A percentile compares a stretch with the other conserved stretches of the same genome.
These are phyloP conservation scores for Penicillium turbatum DNA, from an alignment of 495 filamentous ascomycete species.

Conservation along the genomic window DNA sequence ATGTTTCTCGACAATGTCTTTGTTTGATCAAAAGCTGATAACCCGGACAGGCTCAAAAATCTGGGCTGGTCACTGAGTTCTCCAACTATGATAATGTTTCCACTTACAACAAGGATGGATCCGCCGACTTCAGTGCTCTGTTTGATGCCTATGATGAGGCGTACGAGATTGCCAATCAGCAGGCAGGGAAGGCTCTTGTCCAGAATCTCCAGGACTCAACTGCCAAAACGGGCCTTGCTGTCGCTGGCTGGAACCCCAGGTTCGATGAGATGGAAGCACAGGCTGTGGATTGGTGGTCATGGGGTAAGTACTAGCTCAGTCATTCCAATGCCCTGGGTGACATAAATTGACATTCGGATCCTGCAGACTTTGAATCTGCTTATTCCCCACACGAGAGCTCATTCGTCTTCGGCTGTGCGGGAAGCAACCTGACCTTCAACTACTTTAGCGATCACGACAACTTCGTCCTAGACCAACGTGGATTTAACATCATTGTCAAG, in stretches of 20 bases:
- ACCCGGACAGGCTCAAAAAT: conserved; percentile 53
- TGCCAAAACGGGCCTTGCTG: conserved; percentile 53
- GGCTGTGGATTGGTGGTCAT: conserved; percentile 62
- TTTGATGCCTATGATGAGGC: conserved; percentile 51
- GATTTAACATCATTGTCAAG: conserved; percentile 60
- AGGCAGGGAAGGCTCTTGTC: conserved; percentile 54
- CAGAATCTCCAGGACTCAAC: conserved; percentile 62
- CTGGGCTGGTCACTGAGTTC: conserved; percentile 56
- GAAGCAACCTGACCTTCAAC: conserved; percentile 46
- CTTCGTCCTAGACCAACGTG: conserved; percentile 63
- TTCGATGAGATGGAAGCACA: conserved; percentile 54
- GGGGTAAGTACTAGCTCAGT: conserved; percentile 28
- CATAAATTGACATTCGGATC: conserved; percentile 15
- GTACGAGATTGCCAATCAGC: conserved; percentile 46
- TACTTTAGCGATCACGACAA: conserved; percentile 58
- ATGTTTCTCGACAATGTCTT: conserved; percentile 6
- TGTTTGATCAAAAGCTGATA: neutral
- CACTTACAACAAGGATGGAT: conserved; percentile 57
- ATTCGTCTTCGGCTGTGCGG: conserved; percentile 42
- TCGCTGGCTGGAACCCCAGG: conserved; percentile 61
- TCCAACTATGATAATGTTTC: conserved; percentile 58
- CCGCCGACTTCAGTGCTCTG: conserved; percentile 46
- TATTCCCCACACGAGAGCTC: conserved; percentile 48
- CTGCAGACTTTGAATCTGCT: conserved; percentile 54
- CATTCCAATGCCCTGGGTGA: neutral